Conservation (phyloP, 2,329 filamentous ascomycete genomes). For the Neonectria ditissima region DNA sequence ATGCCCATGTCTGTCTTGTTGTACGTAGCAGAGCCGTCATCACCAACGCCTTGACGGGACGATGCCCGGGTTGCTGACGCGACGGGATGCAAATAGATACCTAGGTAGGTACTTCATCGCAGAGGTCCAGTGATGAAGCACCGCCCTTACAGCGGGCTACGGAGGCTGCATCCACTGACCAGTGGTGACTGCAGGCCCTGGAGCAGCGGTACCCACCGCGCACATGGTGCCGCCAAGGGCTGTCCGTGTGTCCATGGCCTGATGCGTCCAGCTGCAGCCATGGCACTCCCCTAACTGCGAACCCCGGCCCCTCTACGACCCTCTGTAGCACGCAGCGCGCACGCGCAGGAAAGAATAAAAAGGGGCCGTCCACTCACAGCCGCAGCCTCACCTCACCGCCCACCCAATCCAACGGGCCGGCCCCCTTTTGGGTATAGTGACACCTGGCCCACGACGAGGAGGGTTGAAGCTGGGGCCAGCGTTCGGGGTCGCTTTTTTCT, state of each 20-base stretch:
- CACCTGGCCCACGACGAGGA: neutral
- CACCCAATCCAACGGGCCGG: slow-evolving; percentile 35
- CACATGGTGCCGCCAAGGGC: slow-evolving; percentile 39
- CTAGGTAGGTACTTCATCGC: too few relatives aligned
- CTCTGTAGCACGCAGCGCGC: neutral
- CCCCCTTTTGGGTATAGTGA: slow-evolving; percentile 13
- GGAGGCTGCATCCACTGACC: neutral
- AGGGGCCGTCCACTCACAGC: slow-evolving; percentile 30
- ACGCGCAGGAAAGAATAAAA: slow-evolving; percentile 24
- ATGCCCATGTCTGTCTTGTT: slow-evolving; percentile 2
- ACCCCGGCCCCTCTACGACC: slow-evolving; percentile 2
- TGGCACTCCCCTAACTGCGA: slow-evolving; percentile 27
- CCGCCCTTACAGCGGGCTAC: neutral
- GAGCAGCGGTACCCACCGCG: slow-evolving; percentile 18
- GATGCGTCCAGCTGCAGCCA: slow-evolving; percentile 31
- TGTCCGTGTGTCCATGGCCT: slow-evolving; percentile 32
- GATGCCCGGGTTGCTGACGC: neutral
- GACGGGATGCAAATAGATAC: too few relatives aligned
- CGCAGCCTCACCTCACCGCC: slow-evolving; percentile 15
- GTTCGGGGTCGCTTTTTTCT: slow-evolving; percentile 10
- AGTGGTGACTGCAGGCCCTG: neutral
- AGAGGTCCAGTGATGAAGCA: too few relatives aligned
- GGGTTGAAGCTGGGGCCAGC: slow-evolving; percentile 15
- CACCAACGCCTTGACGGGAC: neutral
- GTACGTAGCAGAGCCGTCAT: neutral